phyloP scores from a whole-genome alignment of 164 flowering plant species.

The Piper longum region DNA sequence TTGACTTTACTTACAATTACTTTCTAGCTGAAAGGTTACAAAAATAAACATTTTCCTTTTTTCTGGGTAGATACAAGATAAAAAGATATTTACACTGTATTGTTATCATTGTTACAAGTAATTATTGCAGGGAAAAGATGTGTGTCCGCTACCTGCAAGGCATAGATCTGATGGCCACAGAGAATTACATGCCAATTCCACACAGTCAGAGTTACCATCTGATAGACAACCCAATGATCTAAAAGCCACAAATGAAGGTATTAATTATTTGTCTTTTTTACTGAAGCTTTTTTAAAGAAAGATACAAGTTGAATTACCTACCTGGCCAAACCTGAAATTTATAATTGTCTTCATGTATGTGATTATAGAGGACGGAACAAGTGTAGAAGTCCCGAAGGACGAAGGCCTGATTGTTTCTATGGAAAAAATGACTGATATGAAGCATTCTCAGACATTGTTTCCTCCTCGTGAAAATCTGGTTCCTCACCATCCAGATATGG shows the following conservation, averaged over 20 bases:
- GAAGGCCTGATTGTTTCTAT: slow-evolving; percentile 3
- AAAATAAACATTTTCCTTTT: too few relatives aligned
- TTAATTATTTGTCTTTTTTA: background rate
- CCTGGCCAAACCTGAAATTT: background rate
- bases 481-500: slow-evolving; percentile 8
- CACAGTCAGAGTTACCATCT: slow-evolving; percentile 3
- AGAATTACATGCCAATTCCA: slow-evolving; percentile 6
- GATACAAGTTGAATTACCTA: too few relatives aligned
- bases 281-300: background rate
- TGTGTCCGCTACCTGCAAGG: slow-evolving; percentile 2
- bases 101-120: too few relatives aligned
- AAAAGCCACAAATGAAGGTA: slow-evolving; percentile 10
- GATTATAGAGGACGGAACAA: background rate
- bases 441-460: slow-evolving; percentile 1
- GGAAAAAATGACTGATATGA: slow-evolving; percentile 6
- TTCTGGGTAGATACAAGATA: too few relatives aligned
- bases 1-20: too few relatives aligned
- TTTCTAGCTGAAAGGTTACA: too few relatives aligned
- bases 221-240: slow-evolving; percentile 3
- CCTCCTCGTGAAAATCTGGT: slow-evolving; percentile 2
- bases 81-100: too few relatives aligned
- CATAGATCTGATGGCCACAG: slow-evolving; percentile 7
- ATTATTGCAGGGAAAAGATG: slow-evolving; percentile 13
- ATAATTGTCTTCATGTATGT: background rate
- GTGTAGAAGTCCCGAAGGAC: background rate